phyloP scores from a whole-genome alignment of 2,329 filamentous ascomycete genomes.

The Aspergillus persii region DNA sequence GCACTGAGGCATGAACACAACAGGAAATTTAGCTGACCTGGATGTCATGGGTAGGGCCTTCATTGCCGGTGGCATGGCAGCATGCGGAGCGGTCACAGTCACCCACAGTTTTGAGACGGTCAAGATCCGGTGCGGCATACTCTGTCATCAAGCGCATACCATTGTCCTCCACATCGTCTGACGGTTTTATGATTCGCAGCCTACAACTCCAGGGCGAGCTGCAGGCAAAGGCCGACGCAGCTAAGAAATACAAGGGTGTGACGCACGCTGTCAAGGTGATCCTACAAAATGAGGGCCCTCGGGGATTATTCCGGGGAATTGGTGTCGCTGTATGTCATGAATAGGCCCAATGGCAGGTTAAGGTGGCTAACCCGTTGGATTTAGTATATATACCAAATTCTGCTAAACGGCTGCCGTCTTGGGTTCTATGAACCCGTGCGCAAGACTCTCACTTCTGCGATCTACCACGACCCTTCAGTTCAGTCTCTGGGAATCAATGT shows the following conservation, averaged over 20 bases:
- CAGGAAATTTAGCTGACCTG: slow-evolving; percentile 10
- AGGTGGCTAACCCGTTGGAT: slow-evolving; percentile 8
- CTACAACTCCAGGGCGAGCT: slow-evolving; percentile 97
- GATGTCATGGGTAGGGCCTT: slow-evolving; percentile 63
- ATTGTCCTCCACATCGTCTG: background rate
- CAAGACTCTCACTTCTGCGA: slow-evolving; percentile 62
- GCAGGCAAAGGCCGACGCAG: slow-evolving; percentile 78
- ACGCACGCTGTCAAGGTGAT: slow-evolving; percentile 90
- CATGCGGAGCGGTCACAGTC: slow-evolving; percentile 94
- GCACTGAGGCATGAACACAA: background rate
- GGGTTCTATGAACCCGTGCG: slow-evolving; percentile 98
- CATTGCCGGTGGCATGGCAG: slow-evolving; percentile 92
- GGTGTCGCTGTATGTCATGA: slow-evolving; percentile 65
- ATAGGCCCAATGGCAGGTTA: background rate
- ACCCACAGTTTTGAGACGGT: slow-evolving; percentile 98
- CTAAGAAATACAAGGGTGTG: slow-evolving; percentile 85
- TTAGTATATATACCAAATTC: slow-evolving; percentile 89
- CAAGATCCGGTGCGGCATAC: slow-evolving; percentile 76
- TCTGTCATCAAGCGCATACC: background rate
- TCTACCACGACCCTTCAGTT: slow-evolving; percentile 69
- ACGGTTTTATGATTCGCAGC: slow-evolving; percentile 46
- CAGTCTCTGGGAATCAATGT: slow-evolving; percentile 92
- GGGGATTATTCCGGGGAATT: slow-evolving; percentile 82
- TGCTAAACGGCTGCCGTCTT: slow-evolving; percentile 92
- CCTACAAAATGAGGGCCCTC: slow-evolving; percentile 80